Conservation (phyloP, 129 eudicot genomes). For the Artemisia annua region DNA sequence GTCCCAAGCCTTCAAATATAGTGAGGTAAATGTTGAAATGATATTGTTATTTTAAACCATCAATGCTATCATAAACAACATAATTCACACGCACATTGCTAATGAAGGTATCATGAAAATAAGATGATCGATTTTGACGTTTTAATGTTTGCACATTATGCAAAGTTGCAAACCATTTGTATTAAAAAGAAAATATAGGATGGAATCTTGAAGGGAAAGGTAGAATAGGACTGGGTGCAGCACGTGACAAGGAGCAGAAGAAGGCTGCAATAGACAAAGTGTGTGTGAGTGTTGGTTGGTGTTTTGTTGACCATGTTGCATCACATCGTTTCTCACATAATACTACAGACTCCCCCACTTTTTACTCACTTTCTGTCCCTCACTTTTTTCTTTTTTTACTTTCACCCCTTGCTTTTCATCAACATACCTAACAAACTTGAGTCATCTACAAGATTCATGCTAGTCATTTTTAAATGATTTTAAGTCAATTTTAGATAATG, state of each 20-base stretch:
- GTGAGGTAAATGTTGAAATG: too few relatives aligned
- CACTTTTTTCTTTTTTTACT: neutral
- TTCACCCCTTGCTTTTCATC: neutral
- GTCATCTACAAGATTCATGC: neutral
- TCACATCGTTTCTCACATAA: conserved; percentile 25
- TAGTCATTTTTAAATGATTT: too few relatives aligned
- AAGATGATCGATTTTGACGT: too few relatives aligned
- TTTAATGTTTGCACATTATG: too few relatives aligned
- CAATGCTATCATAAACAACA: neutral
- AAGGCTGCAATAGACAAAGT: conserved; percentile 37
- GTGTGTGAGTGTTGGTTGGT: conserved; percentile 27
- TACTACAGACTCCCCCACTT: conserved; percentile 26
- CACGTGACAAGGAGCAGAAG: conserved; percentile 36
- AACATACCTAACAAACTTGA: conserved; percentile 3
- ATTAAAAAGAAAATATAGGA: neutral
- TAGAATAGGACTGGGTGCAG: conserved; percentile 20
- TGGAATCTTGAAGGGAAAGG: conserved; percentile 33
- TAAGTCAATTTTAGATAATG: too few relatives aligned
- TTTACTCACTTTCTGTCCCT: conserved; percentile 23
- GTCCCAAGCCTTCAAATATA: too few relatives aligned
- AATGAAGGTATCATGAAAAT: neutral
- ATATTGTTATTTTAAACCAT: too few relatives aligned
- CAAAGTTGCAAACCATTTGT: too few relatives aligned
- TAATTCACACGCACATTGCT: too few relatives aligned
- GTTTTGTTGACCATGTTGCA: conserved; percentile 35